phyloP scores from a whole-genome alignment of 352 stramenopile species.

The Phytophthora uliginosa region DNA sequence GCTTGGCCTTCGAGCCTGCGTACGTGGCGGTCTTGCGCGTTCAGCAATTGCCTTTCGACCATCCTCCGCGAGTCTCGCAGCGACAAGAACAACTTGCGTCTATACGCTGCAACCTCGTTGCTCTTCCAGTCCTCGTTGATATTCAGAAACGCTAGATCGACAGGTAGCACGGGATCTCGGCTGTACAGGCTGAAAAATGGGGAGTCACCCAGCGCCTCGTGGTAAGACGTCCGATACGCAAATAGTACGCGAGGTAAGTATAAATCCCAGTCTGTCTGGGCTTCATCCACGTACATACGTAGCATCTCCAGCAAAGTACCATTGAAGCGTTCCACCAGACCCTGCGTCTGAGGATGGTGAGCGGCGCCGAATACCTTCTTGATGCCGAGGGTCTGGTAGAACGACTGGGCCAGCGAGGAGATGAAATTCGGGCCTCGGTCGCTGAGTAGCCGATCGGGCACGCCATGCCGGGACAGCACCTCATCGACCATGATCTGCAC shows the following conservation, averaged over 20 bases:
- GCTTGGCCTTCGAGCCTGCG: background rate
- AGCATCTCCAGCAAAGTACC: background rate
- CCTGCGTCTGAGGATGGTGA: conserved; percentile 4
- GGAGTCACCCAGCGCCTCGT: conserved; percentile 11
- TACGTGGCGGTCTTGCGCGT: background rate
- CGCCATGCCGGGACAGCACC: background rate
- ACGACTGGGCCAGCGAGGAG: background rate
- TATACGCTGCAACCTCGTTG: conserved; percentile 9
- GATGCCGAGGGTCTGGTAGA: conserved; percentile 1
- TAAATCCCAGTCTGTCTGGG: conserved; percentile 8
- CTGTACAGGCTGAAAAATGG: conserved; percentile 14
- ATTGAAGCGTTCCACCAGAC: conserved; percentile 5
- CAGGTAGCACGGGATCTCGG: background rate
- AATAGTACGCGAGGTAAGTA: conserved; percentile 7
- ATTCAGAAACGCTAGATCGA: conserved; percentile 19
- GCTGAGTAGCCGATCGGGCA: background rate
- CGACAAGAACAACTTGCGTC: background rate
- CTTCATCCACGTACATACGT: background rate
- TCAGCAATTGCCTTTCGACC: conserved; percentile 15
- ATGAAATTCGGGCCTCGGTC: conserved; percentile 8
- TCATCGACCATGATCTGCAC: background rate
- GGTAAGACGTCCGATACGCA: conserved; percentile 14
- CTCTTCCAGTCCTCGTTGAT: conserved; percentile 3
- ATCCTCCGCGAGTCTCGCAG: background rate
- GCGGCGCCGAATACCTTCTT: conserved; percentile 10